phyloP scores from a whole-genome alignment of 2,329 filamentous ascomycete genomes.

The Pyricularia pennisetigena region DNA sequence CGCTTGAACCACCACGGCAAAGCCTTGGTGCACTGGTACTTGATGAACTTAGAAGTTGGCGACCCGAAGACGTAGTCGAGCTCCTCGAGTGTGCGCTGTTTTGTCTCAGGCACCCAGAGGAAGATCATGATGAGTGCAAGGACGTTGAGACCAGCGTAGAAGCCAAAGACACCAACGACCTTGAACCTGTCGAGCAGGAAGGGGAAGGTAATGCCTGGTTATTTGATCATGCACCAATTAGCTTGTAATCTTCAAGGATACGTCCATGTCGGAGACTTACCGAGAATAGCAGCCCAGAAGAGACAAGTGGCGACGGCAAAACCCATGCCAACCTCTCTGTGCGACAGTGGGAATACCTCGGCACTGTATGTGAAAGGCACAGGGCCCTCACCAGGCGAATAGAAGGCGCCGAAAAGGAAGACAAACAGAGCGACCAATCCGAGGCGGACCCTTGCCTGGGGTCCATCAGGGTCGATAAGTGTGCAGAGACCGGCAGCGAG shows the following conservation, averaged over 20 bases:
- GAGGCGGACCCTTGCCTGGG: conserved; percentile 15
- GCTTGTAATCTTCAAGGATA: neutral
- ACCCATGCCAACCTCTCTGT: conserved; percentile 63
- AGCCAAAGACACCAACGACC: conserved; percentile 33
- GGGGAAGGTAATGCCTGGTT: conserved; percentile 49
- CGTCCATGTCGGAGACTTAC: neutral
- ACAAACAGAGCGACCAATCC: conserved; percentile 40
- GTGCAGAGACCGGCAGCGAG: conserved; percentile 52
- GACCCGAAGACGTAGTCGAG: conserved; percentile 54
- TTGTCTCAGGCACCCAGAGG: conserved; percentile 48
- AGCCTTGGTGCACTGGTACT: conserved; percentile 44
- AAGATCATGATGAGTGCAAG: conserved; percentile 47
- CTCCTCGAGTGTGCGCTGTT: conserved; percentile 47
- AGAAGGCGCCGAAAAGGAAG: conserved; percentile 19
- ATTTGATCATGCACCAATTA: neutral
- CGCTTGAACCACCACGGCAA: conserved; percentile 53
- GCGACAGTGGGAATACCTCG: conserved; percentile 61
- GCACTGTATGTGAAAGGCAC: conserved; percentile 62
- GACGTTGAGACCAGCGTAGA: conserved; percentile 48
- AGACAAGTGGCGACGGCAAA: conserved; percentile 60
- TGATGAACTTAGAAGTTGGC: conserved; percentile 44
- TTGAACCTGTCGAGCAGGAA: conserved; percentile 38
- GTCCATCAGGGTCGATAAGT: conserved; percentile 24
- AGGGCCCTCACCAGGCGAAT: conserved; percentile 44
- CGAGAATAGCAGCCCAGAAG: conserved; percentile 46